Base-by-base conservation (phyloP, 1,284 basidiomycete species). In the Fomitopsis schrenkii region DNA sequence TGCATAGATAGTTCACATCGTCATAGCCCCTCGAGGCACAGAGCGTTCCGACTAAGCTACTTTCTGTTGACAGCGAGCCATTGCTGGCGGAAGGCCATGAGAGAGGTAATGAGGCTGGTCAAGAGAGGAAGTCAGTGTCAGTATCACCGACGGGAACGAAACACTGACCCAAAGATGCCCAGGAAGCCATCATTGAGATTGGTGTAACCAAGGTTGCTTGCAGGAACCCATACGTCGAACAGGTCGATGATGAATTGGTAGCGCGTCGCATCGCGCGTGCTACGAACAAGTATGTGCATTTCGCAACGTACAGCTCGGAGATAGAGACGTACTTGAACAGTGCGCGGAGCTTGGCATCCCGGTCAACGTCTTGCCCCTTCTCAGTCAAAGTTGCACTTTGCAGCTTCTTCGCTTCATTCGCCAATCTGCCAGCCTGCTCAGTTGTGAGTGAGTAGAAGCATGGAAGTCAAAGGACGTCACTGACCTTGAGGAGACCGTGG, bases 211-310 rank as follows among this genome's bases (percentile, higher is more conserved):
- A 95, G 82, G 64, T 85, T 90, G 50, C 91, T 90, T 12, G 95
- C 92, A 12, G 97, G 97, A 71, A 96, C 87, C 87, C 93, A 94
- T 66, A 95, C 76, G 72, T 97, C 94, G 62, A 95, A 79, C 22
- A 85, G 72, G 74, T 97, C 94, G 67, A 94, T 87, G 56, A 88
- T 76, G 71, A 97, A 86, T 75, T 97, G 94, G 68, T 85, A 84
- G 26, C 88, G 85, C 33, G 87, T 83, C 7, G 83, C 84, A 35
- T 78, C 75, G 45, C 86, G 87, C 66, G 88, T 82, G 46, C 92
- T 94, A 66, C n/a, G 33, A 19, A 33, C 30, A 44, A 58, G 48
- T 61, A 28, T n/a, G 36, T 26, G 50, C 14, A 15, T 59, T 57
- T 26, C 55, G 36, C 17, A 17, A 38, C n/a, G 54, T 55, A 66